Conservation (phyloP, 495 filamentous ascomycete species). For the Neurospora sp. region DNA sequence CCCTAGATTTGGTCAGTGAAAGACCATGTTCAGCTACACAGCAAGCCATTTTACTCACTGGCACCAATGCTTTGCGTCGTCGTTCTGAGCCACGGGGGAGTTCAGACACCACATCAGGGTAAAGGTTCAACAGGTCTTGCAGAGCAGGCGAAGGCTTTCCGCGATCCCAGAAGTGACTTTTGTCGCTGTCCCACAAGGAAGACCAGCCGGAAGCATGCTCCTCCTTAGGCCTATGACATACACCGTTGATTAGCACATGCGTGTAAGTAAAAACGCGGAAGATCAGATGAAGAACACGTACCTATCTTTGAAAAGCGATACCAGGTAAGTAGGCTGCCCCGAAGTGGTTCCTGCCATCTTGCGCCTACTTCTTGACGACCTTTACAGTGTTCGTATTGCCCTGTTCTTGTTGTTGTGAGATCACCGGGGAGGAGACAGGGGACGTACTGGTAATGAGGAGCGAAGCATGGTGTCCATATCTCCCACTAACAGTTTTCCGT, state of each 20-base stretch:
- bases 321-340: not conserved
- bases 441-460: not conserved
- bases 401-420: not conserved
- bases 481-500: not conserved
- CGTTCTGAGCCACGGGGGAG: not conserved
- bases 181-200: conserved; percentile 26
- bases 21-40: not conserved
- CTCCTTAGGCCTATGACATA: not conserved
- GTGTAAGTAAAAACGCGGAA: not conserved
- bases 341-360: not conserved
- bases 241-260: not conserved
- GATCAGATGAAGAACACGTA: not conserved
- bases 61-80: not conserved
- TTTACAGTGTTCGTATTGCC: not conserved
- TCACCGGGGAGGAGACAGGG: not conserved
- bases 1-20: conserved; percentile 24
- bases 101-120: conserved; percentile 11
- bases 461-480: not conserved
- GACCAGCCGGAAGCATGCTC: conserved; percentile 21
- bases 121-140: conserved; percentile 23
- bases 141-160: conserved; percentile 34
- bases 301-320: not conserved
- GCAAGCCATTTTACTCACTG: not conserved
- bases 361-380: not conserved
- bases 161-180: conserved; percentile 33